Percentiles rank a stretch among this genome's conserved stretches.
phyloP scores from a whole-genome alignment of 1,284 basidiomycete species.

The Moniliophthora roreri region DNA sequence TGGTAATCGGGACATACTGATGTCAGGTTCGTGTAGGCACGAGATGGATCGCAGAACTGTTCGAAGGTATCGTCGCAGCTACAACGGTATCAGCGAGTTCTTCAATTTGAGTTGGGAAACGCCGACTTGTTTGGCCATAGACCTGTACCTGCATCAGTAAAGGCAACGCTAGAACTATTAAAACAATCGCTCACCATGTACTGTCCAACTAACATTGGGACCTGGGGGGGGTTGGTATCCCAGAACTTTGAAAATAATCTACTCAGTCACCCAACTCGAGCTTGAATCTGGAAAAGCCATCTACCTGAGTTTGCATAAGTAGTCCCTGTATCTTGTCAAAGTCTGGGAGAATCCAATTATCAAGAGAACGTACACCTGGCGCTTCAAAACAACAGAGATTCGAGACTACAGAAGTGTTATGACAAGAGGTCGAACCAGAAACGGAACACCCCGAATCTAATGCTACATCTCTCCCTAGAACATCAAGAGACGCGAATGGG shows the following conservation, averaged over 20 bases:
- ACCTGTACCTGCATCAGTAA: conserved; percentile 34
- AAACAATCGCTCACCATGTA: conserved; percentile 59
- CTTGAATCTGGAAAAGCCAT: no score
- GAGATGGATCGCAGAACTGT: conserved; percentile 63
- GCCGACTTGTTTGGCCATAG: conserved; percentile 71
- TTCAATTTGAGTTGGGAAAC: not conserved
- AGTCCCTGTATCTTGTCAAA: conserved; percentile 43
- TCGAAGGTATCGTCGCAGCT: conserved; percentile 72
- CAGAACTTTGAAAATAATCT: conserved; percentile 51
- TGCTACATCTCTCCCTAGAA: no score
- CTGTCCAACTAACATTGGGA: conserved; percentile 70
- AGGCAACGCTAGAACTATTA: conserved; percentile 3
- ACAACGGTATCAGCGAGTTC: conserved; percentile 12
- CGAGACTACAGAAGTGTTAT: conserved; percentile 38
- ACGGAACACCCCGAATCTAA: conserved; percentile 40
- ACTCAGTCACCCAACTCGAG: not conserved
- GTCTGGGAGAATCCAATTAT: not conserved
- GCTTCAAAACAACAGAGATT: conserved; percentile 54
- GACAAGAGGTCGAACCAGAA: conserved; percentile 43
- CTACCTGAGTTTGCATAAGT: conserved; percentile 62
- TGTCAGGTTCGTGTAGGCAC: conserved; percentile 59
- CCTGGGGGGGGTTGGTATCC: conserved; percentile 66
- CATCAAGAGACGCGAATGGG: no score
- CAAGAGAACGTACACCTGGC: conserved; percentile 37
- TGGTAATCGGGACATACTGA: conserved; percentile 42